Base-by-base conservation (phyloP, 345 rosid genomes). In the Pelargonium nanum region DNA sequence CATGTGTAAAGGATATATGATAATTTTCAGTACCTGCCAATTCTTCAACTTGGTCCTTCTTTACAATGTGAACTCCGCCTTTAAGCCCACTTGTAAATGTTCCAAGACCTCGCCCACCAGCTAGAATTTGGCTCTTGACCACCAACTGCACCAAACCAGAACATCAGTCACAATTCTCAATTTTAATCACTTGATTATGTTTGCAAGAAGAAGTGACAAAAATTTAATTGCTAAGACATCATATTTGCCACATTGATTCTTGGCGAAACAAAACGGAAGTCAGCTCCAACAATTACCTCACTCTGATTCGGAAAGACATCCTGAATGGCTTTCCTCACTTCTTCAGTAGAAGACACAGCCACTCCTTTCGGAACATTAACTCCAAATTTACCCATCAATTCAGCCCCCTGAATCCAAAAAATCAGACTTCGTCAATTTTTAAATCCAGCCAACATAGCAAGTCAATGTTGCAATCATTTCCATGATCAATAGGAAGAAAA, bases 21-120 rank as follows among this genome's bases (percentile, higher is more conserved):
- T 15, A 10, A 4, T 24, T 19, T 2, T 55, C 44, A 68, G 56
- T 79, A 93, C 99, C 96, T 64, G 95, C 96, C 34, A 78, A 74
- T 25, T 90, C 92, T 81, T 70, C 89, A 72, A 62, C 91, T 70
- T 86, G 81, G 25, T 85, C 95, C 61, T 76, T 72, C 64, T 76
- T 83, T 61, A 94, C 88, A 53, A 94, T 88, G 75, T 94, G 99
- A 72, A 94, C 99, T 57, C 99, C 97, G 63, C 99, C 93, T 72
- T 88, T 77, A 66, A 94, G 83, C 55, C 99, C 96, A 16, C 75
- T 90, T 65, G 80, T 86, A 70, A 94, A 94, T 19, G 88, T 88
- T 57, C 97, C 99, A 61, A 94, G 76, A 55, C 97, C 99, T 79
- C 99, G 81, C 21, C 99, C 99, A 66, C 97, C 99, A 53, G 99